These are phyloP conservation scores for Luzula sylvatica DNA, from an alignment of 176 grass and related monocot species.

Conservation along the genomic window DNA sequence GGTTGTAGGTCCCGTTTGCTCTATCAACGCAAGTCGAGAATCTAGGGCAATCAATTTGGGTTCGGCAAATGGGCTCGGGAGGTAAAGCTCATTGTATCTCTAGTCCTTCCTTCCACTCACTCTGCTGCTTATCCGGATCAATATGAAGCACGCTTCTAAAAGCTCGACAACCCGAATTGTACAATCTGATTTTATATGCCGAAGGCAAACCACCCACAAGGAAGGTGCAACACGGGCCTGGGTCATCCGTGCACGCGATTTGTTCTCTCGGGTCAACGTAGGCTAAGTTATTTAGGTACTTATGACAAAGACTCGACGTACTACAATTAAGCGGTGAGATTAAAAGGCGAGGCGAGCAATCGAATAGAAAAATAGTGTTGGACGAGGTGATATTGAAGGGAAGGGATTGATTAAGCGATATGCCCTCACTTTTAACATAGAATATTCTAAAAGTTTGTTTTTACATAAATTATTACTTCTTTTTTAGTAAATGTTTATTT, in stretches of 20 bases:
- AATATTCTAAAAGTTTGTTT: too few relatives aligned
- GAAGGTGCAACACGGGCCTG: slow-evolving; percentile 22
- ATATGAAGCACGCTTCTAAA: slow-evolving; percentile 21
- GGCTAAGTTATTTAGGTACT: background rate
- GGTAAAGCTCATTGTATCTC: slow-evolving; percentile 25
- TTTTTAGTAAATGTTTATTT: too few relatives aligned
- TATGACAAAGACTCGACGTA: slow-evolving; percentile 19
- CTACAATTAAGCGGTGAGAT: slow-evolving; percentile 26
- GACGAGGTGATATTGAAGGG: slow-evolving; percentile 29
- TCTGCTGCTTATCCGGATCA: slow-evolving; percentile 14
- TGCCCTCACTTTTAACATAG: slow-evolving; percentile 15
- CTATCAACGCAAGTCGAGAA: slow-evolving; percentile 4
- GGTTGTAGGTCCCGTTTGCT: background rate
- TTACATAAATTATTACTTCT: too few relatives aligned
- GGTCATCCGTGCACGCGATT: background rate
- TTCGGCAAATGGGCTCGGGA: slow-evolving; percentile 12
- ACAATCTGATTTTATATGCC: slow-evolving; percentile 18
- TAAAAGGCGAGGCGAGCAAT: slow-evolving; percentile 26
- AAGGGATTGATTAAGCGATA: slow-evolving; percentile 28
- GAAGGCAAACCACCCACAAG: slow-evolving; percentile 21
- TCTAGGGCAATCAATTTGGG: slow-evolving; percentile 17
- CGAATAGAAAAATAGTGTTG: slow-evolving; percentile 25
- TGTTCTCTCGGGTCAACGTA: background rate
- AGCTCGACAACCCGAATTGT: slow-evolving; percentile 18
- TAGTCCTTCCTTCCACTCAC: slow-evolving; percentile 22